Evolutionary conservation across 2,329 filamentous ascomycete genomes (phyloP).

Genomic region (Neopestalotiopsis sp.): DNA sequence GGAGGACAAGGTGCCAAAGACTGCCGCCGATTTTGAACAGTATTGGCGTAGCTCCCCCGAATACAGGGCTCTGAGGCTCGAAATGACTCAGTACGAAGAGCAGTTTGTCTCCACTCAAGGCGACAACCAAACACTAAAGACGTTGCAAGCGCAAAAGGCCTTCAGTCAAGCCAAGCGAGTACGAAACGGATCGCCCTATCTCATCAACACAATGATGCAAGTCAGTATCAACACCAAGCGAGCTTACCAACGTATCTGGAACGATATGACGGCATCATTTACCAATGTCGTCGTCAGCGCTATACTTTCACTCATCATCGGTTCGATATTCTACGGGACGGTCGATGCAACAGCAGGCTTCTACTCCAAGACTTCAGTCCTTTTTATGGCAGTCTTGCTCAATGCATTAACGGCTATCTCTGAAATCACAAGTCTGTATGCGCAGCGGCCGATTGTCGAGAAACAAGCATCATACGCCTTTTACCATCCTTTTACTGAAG

Average conservation of each 20-base stretch:
- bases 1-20: conserved; percentile 67
- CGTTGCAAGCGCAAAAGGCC: conserved; percentile 54
- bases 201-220: conserved; percentile 60
- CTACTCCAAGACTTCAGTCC: conserved; percentile 58
- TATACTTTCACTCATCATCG: conserved; percentile 65
- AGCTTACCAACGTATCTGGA: conserved; percentile 58
- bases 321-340: conserved; percentile 63
- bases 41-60: conserved; percentile 53
- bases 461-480: conserved; percentile 50
- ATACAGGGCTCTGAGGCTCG: conserved; percentile 45
- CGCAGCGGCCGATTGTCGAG: conserved; percentile 51
- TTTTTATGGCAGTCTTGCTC: conserved; percentile 67
- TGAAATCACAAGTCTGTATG: conserved; percentile 55
- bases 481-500: conserved; percentile 28
- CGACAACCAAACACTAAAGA: conserved; percentile 42
- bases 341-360: conserved; percentile 57
- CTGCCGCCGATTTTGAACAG: conserved; percentile 70
- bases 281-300: conserved; percentile 53
- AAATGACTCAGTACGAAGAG: conserved; percentile 57
- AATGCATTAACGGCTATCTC: conserved; percentile 65
- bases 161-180: conserved; percentile 57
- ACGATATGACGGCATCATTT: conserved; percentile 54
- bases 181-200: conserved; percentile 61
- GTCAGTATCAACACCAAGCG: conserved; percentile 56
- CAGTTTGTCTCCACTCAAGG: conserved; percentile 48